Conservation (phyloP, 2,329 filamentous ascomycete genomes). For the Dothistroma septosporum region DNA sequence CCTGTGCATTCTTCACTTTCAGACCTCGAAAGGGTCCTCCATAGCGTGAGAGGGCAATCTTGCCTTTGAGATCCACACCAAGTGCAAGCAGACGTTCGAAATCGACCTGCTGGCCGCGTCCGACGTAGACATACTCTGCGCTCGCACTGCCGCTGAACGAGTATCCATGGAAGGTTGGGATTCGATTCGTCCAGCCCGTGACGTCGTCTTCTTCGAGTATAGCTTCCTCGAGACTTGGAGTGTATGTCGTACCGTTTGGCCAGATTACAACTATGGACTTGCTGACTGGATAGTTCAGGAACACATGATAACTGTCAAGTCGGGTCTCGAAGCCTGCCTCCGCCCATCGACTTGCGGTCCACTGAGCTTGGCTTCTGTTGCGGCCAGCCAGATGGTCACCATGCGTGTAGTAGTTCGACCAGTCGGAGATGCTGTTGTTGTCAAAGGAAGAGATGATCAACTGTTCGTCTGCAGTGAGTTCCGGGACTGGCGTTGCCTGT, state of each 20-base stretch:
- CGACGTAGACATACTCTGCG: constrained; percentile 42
- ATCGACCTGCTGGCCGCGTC: constrained; percentile 41
- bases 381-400: constrained; percentile 47
- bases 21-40: constrained; percentile 36
- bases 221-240: constrained; percentile 41
- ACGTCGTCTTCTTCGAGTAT: constrained; percentile 25
- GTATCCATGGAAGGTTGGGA: constrained; percentile 47
- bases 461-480: constrained; percentile 36
- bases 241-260: constrained; percentile 67
- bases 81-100: constrained; percentile 40
- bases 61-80: constrained; percentile 45
- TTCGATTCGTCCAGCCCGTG: constrained; percentile 20
- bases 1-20: constrained; percentile 45
- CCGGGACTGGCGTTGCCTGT: constrained; percentile 12
- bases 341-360: constrained; percentile 44
- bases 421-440: constrained; percentile 35
- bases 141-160: constrained; percentile 45
- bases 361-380: constrained; percentile 45
- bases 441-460: constrained; percentile 41
- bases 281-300: constrained; percentile 44
- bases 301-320: constrained; percentile 38
- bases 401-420: constrained; percentile 42
- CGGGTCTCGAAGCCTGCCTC: constrained; percentile 43
- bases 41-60: constrained; percentile 46
- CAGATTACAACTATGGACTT: constrained; percentile 42